Percentiles rank a stretch among this genome's conserved stretches.
Conservation (phyloP, 768 basidiomycete genomes). For the Tricholoma sp. region DNA sequence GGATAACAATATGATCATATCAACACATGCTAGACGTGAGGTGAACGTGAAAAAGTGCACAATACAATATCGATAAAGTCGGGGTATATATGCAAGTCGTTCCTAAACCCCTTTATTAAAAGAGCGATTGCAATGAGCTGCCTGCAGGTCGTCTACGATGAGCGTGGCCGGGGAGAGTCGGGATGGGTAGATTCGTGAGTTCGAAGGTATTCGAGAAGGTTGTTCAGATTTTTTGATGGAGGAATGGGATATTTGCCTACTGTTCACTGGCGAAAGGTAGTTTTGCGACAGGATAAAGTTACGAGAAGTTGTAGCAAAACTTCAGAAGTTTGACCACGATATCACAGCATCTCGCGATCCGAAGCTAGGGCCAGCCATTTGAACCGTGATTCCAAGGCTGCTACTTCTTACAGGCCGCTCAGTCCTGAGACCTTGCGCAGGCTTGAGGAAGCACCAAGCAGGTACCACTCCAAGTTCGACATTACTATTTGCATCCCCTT, state of each 20-base stretch:
- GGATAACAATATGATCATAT: background rate
- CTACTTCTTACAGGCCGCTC: conserved; percentile 60
- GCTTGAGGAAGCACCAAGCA: conserved; percentile 71
- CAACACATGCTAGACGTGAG: background rate
- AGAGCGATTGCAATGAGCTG: background rate
- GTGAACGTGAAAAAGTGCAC: background rate
- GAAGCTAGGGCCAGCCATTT: conserved; percentile 35
- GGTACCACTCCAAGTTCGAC: conserved; percentile 71
- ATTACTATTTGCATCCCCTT: conserved; percentile 25
- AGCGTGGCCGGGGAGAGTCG: background rate
- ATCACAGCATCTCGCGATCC: conserved; percentile 45
- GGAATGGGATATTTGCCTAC: no score
- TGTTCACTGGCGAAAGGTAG: no score
- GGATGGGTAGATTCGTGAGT: background rate
- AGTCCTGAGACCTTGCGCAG: conserved; percentile 51
- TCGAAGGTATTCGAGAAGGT: background rate
- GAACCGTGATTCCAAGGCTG: conserved; percentile 61
- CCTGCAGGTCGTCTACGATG: background rate
- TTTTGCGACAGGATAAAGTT: no score
- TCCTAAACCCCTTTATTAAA: background rate
- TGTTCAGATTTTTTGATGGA: background rate
- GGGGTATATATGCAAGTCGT: background rate
- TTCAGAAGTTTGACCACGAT: conserved; percentile 70
- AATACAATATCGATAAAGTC: background rate
- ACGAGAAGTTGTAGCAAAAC: background rate